Conservation (phyloP, 2,329 filamentous ascomycete species). For the Cordyceps cicadae region DNA sequence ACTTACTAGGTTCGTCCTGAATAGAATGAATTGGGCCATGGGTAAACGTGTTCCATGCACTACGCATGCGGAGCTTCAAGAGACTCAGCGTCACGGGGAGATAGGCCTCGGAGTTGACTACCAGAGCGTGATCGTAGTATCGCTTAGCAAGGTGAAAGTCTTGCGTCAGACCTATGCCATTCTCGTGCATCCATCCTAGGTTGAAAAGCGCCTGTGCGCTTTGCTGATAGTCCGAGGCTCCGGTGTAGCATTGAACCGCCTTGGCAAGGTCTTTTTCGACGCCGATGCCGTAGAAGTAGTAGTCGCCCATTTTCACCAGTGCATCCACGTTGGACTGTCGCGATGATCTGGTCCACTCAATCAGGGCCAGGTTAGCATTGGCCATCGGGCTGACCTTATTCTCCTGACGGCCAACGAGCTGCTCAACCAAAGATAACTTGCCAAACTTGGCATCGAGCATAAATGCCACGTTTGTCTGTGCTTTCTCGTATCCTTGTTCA, state of each 20-base stretch:
- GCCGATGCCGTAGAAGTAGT: slow-evolving; percentile 80
- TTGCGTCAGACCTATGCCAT: slow-evolving; percentile 83
- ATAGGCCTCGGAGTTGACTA: slow-evolving; percentile 89
- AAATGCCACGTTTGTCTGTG: slow-evolving; percentile 83
- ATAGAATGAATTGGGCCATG: slow-evolving; percentile 89
- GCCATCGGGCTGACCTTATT: slow-evolving; percentile 33
- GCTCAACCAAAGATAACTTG: slow-evolving; percentile 25
- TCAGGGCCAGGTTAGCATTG: slow-evolving; percentile 59
- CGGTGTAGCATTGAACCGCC: slow-evolving; percentile 85
- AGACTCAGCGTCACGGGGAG: slow-evolving; percentile 84
- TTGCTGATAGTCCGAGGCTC: slow-evolving; percentile 82
- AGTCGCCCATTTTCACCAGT: slow-evolving; percentile 96
- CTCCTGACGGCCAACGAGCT: slow-evolving; percentile 28
- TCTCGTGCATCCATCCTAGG: slow-evolving; percentile 98
- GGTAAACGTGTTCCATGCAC: slow-evolving; percentile 90
- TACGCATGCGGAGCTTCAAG: slow-evolving; percentile 73
- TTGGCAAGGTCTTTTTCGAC: slow-evolving; percentile 66
- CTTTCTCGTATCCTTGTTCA: slow-evolving; percentile 84
- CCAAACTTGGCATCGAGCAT: slow-evolving; percentile 69
- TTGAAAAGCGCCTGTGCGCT: slow-evolving; percentile 96
- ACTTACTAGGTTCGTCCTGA: slow-evolving; percentile 73
- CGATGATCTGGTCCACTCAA: slow-evolving; percentile 92
- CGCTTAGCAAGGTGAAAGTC: slow-evolving; percentile 96
- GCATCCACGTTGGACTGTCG: slow-evolving; percentile 90
- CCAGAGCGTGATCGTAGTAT: slow-evolving; percentile 87